These are phyloP conservation scores for Metschnikowia kofuensis DNA, from an alignment of 805 yeast species.

Conservation along the genomic window DNA sequence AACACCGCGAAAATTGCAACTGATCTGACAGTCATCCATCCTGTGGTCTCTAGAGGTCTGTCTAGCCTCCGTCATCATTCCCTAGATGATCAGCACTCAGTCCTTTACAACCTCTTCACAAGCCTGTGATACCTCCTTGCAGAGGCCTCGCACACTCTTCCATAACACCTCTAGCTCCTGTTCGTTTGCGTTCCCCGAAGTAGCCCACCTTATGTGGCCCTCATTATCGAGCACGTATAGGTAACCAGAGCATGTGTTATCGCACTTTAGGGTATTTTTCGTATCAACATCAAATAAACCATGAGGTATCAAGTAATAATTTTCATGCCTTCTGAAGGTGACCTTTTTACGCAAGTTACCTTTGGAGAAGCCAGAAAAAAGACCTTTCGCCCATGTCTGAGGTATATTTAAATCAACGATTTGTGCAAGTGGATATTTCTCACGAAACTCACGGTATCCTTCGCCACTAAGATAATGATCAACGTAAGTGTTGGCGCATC, in stretches of 20 bases:
- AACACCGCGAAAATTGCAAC: too few species aligned
- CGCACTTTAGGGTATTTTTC: constrained; percentile 59
- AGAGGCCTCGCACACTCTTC: constrained; percentile 61
- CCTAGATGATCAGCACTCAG: too few species aligned
- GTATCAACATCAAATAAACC: constrained; percentile 53
- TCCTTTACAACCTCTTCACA: not conserved
- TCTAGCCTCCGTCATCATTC: too few species aligned
- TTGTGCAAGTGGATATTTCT: constrained; percentile 54
- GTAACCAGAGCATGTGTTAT: constrained; percentile 81
- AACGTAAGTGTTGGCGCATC: constrained; percentile 62
- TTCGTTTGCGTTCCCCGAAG: constrained; percentile 75
- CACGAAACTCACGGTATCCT: constrained; percentile 40
- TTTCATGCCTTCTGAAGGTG: constrained; percentile 49
- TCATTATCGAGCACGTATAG: constrained; percentile 72
- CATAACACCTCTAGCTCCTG: constrained; percentile 62
- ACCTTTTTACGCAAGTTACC: constrained; percentile 41
- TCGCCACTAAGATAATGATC: constrained; percentile 39
- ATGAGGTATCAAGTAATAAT: constrained; percentile 64
- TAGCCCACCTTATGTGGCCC: constrained; percentile 85
- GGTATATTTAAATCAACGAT: constrained; percentile 75
- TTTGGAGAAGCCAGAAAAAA: constrained; percentile 48
- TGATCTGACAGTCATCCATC: too few species aligned
- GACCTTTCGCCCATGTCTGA: constrained; percentile 67
- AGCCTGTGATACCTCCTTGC: constrained; percentile 37
- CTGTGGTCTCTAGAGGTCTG: too few species aligned